Evolutionary conservation across 352 stramenopile genomes (phyloP), one percentile per base, ranked within the genome.

Genomic region (Globisporangium mamillatum): DNA sequence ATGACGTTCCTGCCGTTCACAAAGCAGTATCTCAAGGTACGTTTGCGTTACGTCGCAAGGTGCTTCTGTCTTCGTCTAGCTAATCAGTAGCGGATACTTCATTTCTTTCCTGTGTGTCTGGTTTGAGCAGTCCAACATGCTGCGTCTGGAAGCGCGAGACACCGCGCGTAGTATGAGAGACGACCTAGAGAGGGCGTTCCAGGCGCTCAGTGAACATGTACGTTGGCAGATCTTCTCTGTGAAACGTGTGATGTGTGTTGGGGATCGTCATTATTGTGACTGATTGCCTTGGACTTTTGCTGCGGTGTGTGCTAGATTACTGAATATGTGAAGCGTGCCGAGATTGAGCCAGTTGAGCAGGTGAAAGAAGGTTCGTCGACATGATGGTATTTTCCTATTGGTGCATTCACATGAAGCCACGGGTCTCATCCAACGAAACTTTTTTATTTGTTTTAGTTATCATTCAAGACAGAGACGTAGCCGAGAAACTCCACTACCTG

Each of bases 1-100:
- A 94, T 94, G 88, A 89, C 81, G 52, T 96, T 96, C 66, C 68
- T 96, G 52, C 88, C 88, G 36, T 96, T 94, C 66, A 96, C 88
- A 2, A 96, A 96, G 66, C 88, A 93, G 67, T 93, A 93, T 38
- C 65, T 96, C 24, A 93, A 94, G 78, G 85, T 92, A 53, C 16
- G 8, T 38, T 38, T 5, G 32, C 25, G 12, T 34, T n/a, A 55
- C 41, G 41, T 9, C 41, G 2, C 41, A 55, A 24, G n/a, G 22
- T 20, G 50, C 50, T 5, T n/a, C 20, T 27, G 4, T 7, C 24
- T 34, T 12, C 52, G 1, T 22, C 24, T 34, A 29, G 44, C 18
- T 12, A 12, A 52, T 24, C 44, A 46, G 27, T 46, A 7, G n/a
- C 14, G 54, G 10, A 36, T 6, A 1, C 24, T 66, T 66, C 36